Conservation (phyloP, 257 asterid species). For the Penstemon eatonii region DNA sequence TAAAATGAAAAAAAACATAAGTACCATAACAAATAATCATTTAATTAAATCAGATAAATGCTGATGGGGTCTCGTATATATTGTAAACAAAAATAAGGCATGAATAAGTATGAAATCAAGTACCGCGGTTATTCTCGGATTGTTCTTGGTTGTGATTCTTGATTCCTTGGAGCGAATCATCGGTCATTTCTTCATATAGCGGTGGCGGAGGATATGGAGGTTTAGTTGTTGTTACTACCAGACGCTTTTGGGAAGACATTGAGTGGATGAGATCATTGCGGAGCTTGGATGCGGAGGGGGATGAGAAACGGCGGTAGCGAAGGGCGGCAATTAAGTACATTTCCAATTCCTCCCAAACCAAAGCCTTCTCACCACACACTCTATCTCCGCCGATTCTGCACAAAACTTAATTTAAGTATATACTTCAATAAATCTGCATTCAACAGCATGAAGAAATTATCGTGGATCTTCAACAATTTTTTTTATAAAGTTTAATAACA, state of each 20-base stretch:
- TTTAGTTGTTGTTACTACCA: slow-evolving; percentile 45
- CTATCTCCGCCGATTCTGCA: no score
- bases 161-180: slow-evolving; percentile 48
- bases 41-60: slow-evolving; percentile 36
- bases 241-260: slow-evolving; percentile 85
- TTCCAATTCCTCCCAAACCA: no score
- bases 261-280: slow-evolving; percentile 36
- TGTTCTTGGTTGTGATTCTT: slow-evolving; percentile 53
- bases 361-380: no score
- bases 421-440: no score
- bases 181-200: slow-evolving; percentile 49
- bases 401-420: no score
- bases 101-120: neutral
- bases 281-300: slow-evolving; percentile 44
- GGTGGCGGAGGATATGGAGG: slow-evolving; percentile 48
- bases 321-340: slow-evolving; percentile 30
- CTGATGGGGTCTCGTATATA: slow-evolving; percentile 16
- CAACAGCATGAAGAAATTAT: no score
- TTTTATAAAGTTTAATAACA: no score
- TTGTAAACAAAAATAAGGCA: slow-evolving; percentile 35
- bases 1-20: no score
- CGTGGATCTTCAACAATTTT: no score
- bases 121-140: slow-evolving; percentile 41
- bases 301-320: slow-evolving; percentile 46
- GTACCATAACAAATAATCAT: slow-evolving; percentile 12